Conservation (phyloP, 1,139 yeast genomes). For the Kodamaea plutei region DNA sequence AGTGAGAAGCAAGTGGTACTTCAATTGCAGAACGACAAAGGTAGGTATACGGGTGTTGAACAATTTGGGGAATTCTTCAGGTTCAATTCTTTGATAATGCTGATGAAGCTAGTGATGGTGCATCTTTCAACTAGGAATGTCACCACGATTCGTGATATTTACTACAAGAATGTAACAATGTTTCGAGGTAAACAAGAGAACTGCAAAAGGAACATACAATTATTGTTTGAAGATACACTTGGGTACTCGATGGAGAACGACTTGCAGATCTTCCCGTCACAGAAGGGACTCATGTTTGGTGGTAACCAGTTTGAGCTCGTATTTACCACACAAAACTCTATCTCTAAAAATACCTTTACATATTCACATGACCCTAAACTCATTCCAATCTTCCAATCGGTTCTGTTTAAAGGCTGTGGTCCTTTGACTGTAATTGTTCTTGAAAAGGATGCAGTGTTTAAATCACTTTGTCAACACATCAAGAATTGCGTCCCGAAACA, state of each 20-base stretch:
- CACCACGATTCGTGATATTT: conserved; percentile 60
- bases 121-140: conserved; percentile 15
- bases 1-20: conserved; percentile 3
- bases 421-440: conserved; percentile 40
- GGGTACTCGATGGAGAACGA: conserved; percentile 20
- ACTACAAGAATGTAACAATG: conserved; percentile 57
- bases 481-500: conserved; percentile 8
- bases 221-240: conserved; percentile 25
- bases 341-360: conserved; percentile 9
- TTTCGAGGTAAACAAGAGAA: conserved; percentile 42
- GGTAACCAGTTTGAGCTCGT: conserved; percentile 19
- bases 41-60: conserved; percentile 1
- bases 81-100: conserved; percentile 14
- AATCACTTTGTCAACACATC: conserved; percentile 22
- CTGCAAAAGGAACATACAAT: conserved; percentile 41
- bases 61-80: conserved; percentile 6
- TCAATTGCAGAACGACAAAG: conserved; percentile 1
- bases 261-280: conserved; percentile 53
- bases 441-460: conserved; percentile 62
- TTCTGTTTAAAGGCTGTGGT: neutral
- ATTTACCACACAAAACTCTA: conserved; percentile 10
- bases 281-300: conserved; percentile 58
- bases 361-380: conserved; percentile 20
- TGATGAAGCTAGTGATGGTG: conserved; percentile 16
- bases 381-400: conserved; percentile 18